Conservation (phyloP, 352 stramenopile species). For the Pythium sukuiense region DNA sequence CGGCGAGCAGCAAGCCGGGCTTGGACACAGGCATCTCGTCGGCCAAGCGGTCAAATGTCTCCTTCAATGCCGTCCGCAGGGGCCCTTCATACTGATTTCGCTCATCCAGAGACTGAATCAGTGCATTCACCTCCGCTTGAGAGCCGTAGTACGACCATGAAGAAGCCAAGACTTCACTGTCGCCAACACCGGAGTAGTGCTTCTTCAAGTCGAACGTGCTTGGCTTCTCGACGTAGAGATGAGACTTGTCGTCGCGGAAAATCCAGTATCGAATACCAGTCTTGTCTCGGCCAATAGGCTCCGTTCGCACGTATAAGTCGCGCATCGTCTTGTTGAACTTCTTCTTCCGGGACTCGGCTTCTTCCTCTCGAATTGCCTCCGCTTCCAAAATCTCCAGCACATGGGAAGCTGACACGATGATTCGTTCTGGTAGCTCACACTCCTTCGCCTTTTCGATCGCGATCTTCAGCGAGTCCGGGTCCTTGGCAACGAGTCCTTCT, state of each 20-base stretch:
- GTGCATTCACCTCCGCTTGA: conserved; percentile 53
- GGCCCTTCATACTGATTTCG: conserved; percentile 48
- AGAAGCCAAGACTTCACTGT: not conserved
- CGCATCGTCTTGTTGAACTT: conserved; percentile 64
- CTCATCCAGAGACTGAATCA: conserved; percentile 60
- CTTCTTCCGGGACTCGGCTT: conserved; percentile 58
- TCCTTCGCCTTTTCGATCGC: conserved; percentile 78
- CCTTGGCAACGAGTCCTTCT: conserved; percentile 61
- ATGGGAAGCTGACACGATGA: conserved; percentile 73
- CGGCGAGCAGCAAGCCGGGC: conserved; percentile 69
- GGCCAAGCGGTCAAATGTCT: conserved; percentile 62
- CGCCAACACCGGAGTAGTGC: conserved; percentile 37
- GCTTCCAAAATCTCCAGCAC: conserved; percentile 77
- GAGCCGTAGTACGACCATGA: conserved; percentile 71
- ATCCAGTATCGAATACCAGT: conserved; percentile 69
- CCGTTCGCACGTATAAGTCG: conserved; percentile 70
- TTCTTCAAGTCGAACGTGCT: conserved; percentile 45
- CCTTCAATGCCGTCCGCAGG: conserved; percentile 47
- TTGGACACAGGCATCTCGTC: conserved; percentile 73
- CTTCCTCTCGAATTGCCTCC: conserved; percentile 63
- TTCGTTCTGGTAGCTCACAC: conserved; percentile 53
- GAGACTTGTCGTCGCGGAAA: conserved; percentile 59
- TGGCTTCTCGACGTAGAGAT: conserved; percentile 73
- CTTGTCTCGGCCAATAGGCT: conserved; percentile 70
- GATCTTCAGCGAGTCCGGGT: conserved; percentile 44